Evolutionary conservation across 441 rosid genomes (phyloP), one percentile per base, ranked within the genome.

Genomic region (Pelargonium cotyledonis): DNA sequence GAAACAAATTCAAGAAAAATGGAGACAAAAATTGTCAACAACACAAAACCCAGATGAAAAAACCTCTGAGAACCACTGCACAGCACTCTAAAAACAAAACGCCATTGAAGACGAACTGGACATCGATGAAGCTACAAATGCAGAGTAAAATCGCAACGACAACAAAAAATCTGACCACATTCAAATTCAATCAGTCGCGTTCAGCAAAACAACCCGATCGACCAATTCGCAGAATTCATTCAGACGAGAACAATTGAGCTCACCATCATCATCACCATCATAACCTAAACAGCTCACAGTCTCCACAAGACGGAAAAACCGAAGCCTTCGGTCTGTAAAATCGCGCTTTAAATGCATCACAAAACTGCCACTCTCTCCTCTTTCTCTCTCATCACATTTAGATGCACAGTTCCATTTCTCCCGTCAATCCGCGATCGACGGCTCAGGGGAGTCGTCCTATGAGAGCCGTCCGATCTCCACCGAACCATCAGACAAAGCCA

Each of bases 271-370:
- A 51, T 51, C 58, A 15, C 46, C 10, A 43, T 43, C 46, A 43
- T n/a, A 14, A 51, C 58, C 58, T 14, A 16, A 58, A 67, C 51
- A 72, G 76, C 69, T 76, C 74, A 38, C 69, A 74, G 68, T 75
- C 73, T 75, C 79, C 70, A 66, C 47, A 66, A 76, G 80, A 80
- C 82, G 81, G 82, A 76, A 75, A 84, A 76, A 71, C 80, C 84
- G 83, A 84, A 80, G 85, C 85, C 69, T 78, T 76, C 67, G 68
- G 70, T 63, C 57, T 71, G 58, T 6, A 67, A 70, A 75, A 73
- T 78, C 73, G 68, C 74, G 58, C 74, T 76, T 83, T 79, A 73
- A 81, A 75, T 69, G 72, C 73, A 38, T 65, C 64, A 67, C 75
- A 64, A 74, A 76, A 82, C 81, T 72, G 75, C 75, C 57, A 16